Conservation (phyloP, 495 filamentous ascomycete genomes). For the Neurospora intermedia region DNA sequence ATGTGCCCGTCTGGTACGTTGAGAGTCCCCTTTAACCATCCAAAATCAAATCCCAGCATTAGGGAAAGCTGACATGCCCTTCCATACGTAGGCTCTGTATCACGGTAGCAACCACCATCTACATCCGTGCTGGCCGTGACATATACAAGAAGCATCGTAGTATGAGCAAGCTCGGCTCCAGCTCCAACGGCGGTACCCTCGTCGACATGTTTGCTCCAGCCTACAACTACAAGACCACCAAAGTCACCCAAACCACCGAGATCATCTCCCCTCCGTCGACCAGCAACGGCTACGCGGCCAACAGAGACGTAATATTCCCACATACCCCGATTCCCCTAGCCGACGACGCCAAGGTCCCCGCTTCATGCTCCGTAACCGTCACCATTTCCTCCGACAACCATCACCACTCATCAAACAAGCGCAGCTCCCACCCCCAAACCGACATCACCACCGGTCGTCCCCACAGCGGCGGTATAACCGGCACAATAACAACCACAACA, state of each 20-base stretch:
- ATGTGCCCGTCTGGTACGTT: constrained; percentile 67
- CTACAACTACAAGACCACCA: constrained; percentile 41
- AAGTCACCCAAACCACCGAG: constrained; percentile 41
- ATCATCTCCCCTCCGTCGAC: constrained; percentile 14
- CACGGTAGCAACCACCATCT: constrained; percentile 59
- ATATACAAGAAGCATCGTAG: constrained; percentile 51
- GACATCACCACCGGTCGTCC: constrained; percentile 8
- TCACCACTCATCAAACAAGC: constrained; percentile 4
- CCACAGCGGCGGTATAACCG: neutral
- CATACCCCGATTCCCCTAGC: constrained; percentile 2
- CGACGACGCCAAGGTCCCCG: constrained; percentile 12
- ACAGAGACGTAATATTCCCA: constrained; percentile 1
- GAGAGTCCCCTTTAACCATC: neutral
- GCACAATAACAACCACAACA: neutral
- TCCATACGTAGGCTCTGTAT: constrained; percentile 47
- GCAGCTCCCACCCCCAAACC: constrained; percentile 5
- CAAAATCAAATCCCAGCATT: neutral
- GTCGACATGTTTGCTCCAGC: constrained; percentile 33
- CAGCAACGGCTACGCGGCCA: constrained; percentile 8
- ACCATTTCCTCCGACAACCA: constrained; percentile 34
- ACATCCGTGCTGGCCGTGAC: constrained; percentile 57
- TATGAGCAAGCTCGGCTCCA: constrained; percentile 29
- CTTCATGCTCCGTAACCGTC: constrained; percentile 30
- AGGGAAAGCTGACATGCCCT: neutral
- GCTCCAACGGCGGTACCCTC: constrained; percentile 3